Evolutionary conservation across 164 flowering plant genomes (phyloP).

Genomic region (Akebia trifoliata): DNA sequence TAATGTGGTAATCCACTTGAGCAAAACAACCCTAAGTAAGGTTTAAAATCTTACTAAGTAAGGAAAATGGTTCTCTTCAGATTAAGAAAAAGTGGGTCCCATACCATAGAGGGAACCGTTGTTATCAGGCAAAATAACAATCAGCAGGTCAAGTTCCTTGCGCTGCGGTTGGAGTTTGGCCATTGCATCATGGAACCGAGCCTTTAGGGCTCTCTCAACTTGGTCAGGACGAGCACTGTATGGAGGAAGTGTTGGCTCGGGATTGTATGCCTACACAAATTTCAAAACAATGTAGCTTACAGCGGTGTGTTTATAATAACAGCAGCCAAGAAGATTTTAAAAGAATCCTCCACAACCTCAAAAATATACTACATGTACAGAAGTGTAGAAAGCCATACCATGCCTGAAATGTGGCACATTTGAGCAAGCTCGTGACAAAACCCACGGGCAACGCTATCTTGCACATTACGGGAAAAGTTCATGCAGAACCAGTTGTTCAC

Average conservation of each 20-base stretch:
- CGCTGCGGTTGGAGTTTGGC: slow-evolving; percentile 30
- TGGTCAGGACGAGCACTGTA: slow-evolving; percentile 43
- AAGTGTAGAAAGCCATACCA: slow-evolving; percentile 49
- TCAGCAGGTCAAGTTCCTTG: slow-evolving; percentile 14
- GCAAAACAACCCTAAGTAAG: too few species aligned
- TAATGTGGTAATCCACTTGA: too few species aligned
- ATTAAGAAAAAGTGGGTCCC: too few species aligned
- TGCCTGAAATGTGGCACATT: slow-evolving; percentile 61
- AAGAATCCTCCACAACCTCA: too few species aligned
- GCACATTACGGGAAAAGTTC: slow-evolving; percentile 53
- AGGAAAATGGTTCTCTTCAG: too few species aligned
- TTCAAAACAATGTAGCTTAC: too few species aligned
- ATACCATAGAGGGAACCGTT: slow-evolving; percentile 15
- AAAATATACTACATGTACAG: too few species aligned
- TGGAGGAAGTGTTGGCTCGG: slow-evolving; percentile 49
- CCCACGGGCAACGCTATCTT: slow-evolving; percentile 45
- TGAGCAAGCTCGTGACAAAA: slow-evolving; percentile 57
- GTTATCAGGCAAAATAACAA: slow-evolving; percentile 15
- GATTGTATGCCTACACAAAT: slow-evolving; percentile 51
- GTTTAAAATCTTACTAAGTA: too few species aligned
- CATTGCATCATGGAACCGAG: slow-evolving; percentile 29
- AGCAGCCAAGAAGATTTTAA: too few species aligned
- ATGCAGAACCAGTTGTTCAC: slow-evolving; percentile 60
- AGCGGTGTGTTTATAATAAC: background rate
- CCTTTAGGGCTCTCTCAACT: slow-evolving; percentile 48